Percentiles rank a stretch among this genome's conserved stretches.
Evolutionary conservation across 306 rosid genomes (phyloP).

Genomic region (Erythrophleum fordii): DNA sequence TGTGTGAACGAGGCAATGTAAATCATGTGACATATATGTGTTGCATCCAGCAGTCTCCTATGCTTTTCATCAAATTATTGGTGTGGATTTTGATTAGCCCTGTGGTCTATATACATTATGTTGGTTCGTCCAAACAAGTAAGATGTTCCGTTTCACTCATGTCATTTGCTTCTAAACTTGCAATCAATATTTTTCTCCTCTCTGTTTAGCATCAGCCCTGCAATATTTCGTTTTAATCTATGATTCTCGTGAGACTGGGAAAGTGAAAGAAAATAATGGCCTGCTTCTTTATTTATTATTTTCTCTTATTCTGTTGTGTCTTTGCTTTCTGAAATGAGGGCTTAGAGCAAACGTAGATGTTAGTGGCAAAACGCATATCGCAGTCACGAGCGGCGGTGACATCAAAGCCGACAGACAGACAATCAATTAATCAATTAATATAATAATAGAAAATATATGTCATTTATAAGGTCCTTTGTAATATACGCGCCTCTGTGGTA

Average conservation of each 20-base stretch:
- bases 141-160: constrained; percentile 37
- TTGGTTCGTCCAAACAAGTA: constrained; percentile 40
- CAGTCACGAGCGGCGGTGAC: neutral
- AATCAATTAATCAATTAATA: neutral
- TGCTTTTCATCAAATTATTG: constrained; percentile 30
- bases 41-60: constrained; percentile 26
- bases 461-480: neutral
- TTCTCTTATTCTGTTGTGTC: neutral
- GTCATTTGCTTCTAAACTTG: constrained; percentile 31
- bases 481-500: neutral
- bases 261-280: constrained; percentile 11
- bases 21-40: constrained; percentile 15
- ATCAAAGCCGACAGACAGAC: neutral
- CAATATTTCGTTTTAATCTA: neutral
- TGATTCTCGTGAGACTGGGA: neutral
- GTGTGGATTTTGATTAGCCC: constrained; percentile 26
- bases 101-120: constrained; percentile 8
- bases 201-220: neutral
- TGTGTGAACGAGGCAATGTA: constrained; percentile 28
- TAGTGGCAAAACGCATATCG: neutral
- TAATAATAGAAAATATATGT: neutral
- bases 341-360: neutral
- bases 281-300: constrained; percentile 2
- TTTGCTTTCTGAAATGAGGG: constrained; percentile 7
- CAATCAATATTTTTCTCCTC: constrained; percentile 24